Evolutionary conservation across 257 asterid species (phyloP).

Genomic region (Anisodus tanguticus): DNA sequence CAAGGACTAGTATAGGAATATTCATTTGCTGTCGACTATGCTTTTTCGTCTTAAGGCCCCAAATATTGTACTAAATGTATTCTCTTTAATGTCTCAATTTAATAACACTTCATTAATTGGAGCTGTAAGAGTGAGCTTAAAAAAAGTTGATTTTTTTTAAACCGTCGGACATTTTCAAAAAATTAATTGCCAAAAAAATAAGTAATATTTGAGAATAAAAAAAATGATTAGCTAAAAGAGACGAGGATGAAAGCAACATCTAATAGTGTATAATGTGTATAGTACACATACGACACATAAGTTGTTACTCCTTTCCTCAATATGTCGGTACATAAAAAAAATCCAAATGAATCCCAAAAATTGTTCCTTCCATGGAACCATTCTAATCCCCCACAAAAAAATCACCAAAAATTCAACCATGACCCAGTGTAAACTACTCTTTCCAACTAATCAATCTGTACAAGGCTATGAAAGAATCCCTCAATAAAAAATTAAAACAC

Average conservation of each 20-base stretch:
- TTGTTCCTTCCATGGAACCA: background rate
- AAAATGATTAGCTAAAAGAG: too few relatives aligned
- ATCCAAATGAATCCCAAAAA: constrained; percentile 6
- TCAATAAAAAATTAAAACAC: background rate
- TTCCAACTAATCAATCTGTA: background rate
- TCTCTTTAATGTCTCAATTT: too few relatives aligned
- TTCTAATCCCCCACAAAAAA: background rate
- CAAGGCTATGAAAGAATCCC: background rate
- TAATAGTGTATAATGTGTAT: background rate
- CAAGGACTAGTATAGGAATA: too few relatives aligned
- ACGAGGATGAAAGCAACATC: background rate
- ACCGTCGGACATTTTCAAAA: too few relatives aligned
- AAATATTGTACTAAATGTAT: too few relatives aligned
- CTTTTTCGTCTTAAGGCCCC: too few relatives aligned
- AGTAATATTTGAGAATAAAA: too few relatives aligned
- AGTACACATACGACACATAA: background rate
- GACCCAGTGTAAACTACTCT: background rate
- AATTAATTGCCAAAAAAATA: too few relatives aligned
- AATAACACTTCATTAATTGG: too few relatives aligned
- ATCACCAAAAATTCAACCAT: background rate
- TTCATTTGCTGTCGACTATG: too few relatives aligned
- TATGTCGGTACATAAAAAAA: background rate
- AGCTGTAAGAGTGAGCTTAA: too few relatives aligned
- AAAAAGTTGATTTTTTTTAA: too few relatives aligned
- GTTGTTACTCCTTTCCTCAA: background rate